Base-by-base conservation (phyloP, 1,139 yeast species). In the Zygosaccharomyces pseudobailii region DNA sequence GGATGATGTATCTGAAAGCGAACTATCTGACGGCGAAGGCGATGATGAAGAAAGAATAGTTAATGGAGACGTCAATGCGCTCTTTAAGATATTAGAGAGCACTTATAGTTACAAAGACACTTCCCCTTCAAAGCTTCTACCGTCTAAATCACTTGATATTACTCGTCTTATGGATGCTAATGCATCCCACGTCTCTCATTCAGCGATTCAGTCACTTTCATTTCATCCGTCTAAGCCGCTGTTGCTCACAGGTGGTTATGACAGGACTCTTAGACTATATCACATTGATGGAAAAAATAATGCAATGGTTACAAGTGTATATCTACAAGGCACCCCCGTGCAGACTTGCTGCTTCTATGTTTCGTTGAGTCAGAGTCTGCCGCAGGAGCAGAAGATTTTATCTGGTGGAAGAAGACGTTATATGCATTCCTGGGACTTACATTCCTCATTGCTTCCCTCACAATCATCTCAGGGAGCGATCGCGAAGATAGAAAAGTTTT, bases 391-490 rank as follows among this genome's bases (percentile, higher is more conserved):
- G 72, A 49, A 74, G 78, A 55, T 92, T 3, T 84, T 79, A 63
- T 88, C 95, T 1, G 96, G 87, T 50, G 98, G 98, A 51, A 80
- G 97, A 71, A 81, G 98, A 71, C 78, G 87, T 50, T 90, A 84
- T 65, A 82, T 92, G 87, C 87, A 86, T 68, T 82, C 88, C 47
- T 90, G 97, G 96, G 92, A 89, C 66, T 73, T 92, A 47, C 78
- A 78, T 45, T 41, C 52, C 10, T 51, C 57, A 27, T 41, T 52
- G n/a, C 37, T 49, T 20, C 46, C 50, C n/a, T 39, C 50, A 13
- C 35, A 40, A 30, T 45, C 44, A 20, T 72, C 76, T 9, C 89
- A 90, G n/a, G 54, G 55, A 20, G 39, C 53, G 8, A 40, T 50
- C 13, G 63, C 65, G 2, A 63, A 59, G 35, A 82, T 89, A 36